A percentile compares a stretch with the other conserved stretches of the same genome.
Evolutionary conservation across 2,329 filamentous ascomycete species (phyloP).

Genomic region (Chaetomium sp.): DNA sequence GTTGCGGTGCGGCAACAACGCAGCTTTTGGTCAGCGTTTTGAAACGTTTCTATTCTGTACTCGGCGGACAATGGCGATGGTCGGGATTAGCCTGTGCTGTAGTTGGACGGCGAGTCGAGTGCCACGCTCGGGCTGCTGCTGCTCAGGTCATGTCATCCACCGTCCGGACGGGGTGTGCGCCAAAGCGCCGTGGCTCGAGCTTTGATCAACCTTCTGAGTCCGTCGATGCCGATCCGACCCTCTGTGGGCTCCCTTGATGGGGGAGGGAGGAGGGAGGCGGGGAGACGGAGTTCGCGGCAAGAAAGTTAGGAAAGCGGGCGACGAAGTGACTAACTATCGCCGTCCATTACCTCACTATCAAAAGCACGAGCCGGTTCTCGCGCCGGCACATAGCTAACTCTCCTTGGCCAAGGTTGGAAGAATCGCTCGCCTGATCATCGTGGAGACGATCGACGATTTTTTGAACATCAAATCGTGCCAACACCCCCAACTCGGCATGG

Average conservation of each 20-base stretch:
- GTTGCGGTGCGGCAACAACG: not conserved
- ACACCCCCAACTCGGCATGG: slow-evolving; percentile 7
- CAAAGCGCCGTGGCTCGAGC: slow-evolving; percentile 5
- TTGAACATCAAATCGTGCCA: slow-evolving; percentile 7
- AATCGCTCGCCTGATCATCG: slow-evolving; percentile 19
- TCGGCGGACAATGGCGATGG: not conserved
- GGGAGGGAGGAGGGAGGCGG: not conserved
- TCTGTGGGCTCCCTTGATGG: not conserved
- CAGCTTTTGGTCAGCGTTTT: slow-evolving; percentile 11
- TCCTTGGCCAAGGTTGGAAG: not conserved
- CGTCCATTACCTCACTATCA: slow-evolving; percentile 1
- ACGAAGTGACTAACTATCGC: not conserved
- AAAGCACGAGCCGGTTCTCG: slow-evolving; percentile 4
- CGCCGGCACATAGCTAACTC: too few species aligned
- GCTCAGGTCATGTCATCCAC: slow-evolving; percentile 19
- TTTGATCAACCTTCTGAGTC: slow-evolving; percentile 10
- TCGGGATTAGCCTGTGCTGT: slow-evolving; percentile 5
- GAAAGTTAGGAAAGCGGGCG: not conserved
- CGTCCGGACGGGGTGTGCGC: slow-evolving; percentile 1
- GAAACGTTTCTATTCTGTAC: slow-evolving; percentile 13
- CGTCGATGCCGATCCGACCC: slow-evolving; percentile 21
- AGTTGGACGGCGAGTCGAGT: slow-evolving; percentile 12
- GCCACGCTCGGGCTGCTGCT: slow-evolving; percentile 25
- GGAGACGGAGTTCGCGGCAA: not conserved
- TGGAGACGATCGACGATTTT: slow-evolving; percentile 17